Evolutionary conservation across 441 rosid species (phyloP), one percentile per base, ranked within the genome.

Genomic region (Erysimum pusillum): DNA sequence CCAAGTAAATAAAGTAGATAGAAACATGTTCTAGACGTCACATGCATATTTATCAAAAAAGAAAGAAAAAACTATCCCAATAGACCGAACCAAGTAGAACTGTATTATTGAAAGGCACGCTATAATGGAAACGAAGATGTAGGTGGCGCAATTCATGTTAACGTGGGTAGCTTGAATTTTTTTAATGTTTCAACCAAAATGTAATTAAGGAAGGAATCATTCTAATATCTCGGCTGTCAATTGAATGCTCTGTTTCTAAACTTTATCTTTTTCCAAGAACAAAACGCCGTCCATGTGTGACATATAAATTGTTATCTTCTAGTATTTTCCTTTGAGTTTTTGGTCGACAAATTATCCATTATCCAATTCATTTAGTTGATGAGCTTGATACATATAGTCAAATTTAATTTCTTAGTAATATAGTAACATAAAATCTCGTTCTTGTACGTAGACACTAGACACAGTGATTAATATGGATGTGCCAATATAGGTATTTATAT

Each of bases 201-300:
- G 11, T 1, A 49, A 7, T 49, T 8, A 49, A 18, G 54, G 6
- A 8, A 9, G 53, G 13, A 18, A 17, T 25, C 57, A 53, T 53
- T 53, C n/a, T 53, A 53, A 53, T 0, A 51, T 51, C 7, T 51
- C 57, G 57, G 57, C 57, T 20, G 32, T 51, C 57, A 51, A 51
- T 11, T 20, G 8, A 20, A 48, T 48, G 53, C 5, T 48, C 25
- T 17, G 46, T 13, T 45, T n/a, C n/a, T 0, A 45, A 13, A n/a
- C 51, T 45, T 17, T 15, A 46, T 4, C 22, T 6, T 46, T 46
- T 22, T 11, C 35, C 35, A 28, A 22, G 28, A 49, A 53, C 17
- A 25, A 25, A 53, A 53, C 59, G 34, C 17, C 14, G 36, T 22
- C 15, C 59, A 53, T 53, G 57, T 51, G 54, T n/a, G n/a, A 49